phyloP scores from a whole-genome alignment of 257 asterid genomes.

The Solanum phureja region DNA sequence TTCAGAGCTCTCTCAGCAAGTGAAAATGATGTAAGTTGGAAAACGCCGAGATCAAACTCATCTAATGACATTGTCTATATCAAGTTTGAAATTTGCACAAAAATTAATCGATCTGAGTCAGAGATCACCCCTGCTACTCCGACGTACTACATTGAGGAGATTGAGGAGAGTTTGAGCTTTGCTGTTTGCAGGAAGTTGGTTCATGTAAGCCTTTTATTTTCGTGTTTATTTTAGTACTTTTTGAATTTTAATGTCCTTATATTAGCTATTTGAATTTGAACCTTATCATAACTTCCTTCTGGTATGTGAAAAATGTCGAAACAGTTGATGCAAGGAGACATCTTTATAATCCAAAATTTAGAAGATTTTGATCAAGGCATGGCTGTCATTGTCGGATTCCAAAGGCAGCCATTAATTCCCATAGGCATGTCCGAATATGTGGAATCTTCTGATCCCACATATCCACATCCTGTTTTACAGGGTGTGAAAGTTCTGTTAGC shows the following conservation, averaged over 20 bases:
- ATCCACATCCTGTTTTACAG: conserved; percentile 43
- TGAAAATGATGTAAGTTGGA: conserved; percentile 53
- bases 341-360: conserved; percentile 51
- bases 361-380: conserved; percentile 70
- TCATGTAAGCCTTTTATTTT: conserved; percentile 37
- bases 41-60: conserved; percentile 48
- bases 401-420: conserved; percentile 32
- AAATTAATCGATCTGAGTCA: conserved; percentile 17
- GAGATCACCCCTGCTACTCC: conserved; percentile 22
- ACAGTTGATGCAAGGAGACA: conserved; percentile 98
- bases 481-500: conserved; percentile 76
- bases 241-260: not conserved
- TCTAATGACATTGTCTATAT: conserved; percentile 42
- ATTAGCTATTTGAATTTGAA: not conserved
- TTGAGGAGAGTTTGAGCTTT: conserved; percentile 77
- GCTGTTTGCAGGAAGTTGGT: conserved; percentile 73
- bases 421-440: conserved; percentile 39
- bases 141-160: conserved; percentile 22
- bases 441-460: conserved; percentile 34
- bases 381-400: conserved; percentile 74
- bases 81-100: conserved; percentile 52
- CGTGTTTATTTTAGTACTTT: not conserved
- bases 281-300: not conserved
- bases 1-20: conserved; percentile 42
- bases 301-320: not conserved